A percentile compares a stretch with the other conserved stretches of the same genome.
Evolutionary conservation across 495 filamentous ascomycete species (phyloP).

Genomic region (Chaetomium tenue): DNA sequence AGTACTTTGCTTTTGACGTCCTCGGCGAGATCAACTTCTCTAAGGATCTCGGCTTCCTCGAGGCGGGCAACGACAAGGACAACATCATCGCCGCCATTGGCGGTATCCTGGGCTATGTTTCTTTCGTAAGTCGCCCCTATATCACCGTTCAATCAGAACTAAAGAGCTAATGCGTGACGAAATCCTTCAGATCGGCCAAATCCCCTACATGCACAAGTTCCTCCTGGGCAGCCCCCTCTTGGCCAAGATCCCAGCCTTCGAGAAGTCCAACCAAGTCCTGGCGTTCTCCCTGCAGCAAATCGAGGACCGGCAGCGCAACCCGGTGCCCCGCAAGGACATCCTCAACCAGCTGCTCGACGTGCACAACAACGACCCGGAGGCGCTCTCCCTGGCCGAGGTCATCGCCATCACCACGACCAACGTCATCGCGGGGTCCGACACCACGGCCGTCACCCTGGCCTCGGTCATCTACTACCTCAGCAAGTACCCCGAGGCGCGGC

Average conservation of each 20-base stretch:
- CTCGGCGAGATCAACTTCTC: constrained; percentile 28
- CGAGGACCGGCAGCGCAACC: constrained; percentile 1
- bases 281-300: neutral
- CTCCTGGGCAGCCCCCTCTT: neutral
- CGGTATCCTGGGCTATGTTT: constrained; percentile 20
- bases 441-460: constrained; percentile 59
- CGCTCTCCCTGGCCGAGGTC: constrained; percentile 32
- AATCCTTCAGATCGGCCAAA: neutral
- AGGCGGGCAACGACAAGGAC: constrained; percentile 21
- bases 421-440: constrained; percentile 61
- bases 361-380: neutral
- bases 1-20: constrained; percentile 31
- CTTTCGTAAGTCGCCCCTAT: neutral
- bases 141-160: neutral
- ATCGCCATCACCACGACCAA: constrained; percentile 23
- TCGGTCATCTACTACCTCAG: constrained; percentile 55
- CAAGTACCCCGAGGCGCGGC: constrained; percentile 44
- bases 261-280: neutral
- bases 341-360: neutral
- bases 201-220: neutral
- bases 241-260: neutral
- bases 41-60: constrained; percentile 26
- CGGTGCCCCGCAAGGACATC: constrained; percentile 10
- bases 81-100: constrained; percentile 22
- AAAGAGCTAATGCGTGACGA: neutral